phyloP scores from a whole-genome alignment of 345 rosid species.

The Turnera subulata region DNA sequence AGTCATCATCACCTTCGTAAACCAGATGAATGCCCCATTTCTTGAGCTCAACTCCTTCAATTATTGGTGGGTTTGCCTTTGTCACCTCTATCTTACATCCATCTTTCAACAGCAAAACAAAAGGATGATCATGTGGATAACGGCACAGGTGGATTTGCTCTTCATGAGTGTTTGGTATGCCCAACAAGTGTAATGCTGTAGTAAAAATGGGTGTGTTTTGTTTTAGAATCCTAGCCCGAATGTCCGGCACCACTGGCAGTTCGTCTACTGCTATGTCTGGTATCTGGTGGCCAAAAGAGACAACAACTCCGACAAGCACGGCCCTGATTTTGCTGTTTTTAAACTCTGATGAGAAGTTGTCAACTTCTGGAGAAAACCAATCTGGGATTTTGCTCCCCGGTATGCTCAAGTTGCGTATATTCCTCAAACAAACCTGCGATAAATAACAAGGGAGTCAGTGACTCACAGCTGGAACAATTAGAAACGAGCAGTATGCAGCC shows the following conservation, averaged over 20 bases:
- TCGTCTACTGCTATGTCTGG: slow-evolving; percentile 7
- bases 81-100: slow-evolving; percentile 35
- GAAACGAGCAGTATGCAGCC: background rate
- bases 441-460: background rate
- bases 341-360: slow-evolving; percentile 27
- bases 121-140: slow-evolving; percentile 26
- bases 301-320: slow-evolving; percentile 41
- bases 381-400: slow-evolving; percentile 56
- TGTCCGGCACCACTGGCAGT: slow-evolving; percentile 31
- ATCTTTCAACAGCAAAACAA: slow-evolving; percentile 32
- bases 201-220: background rate
- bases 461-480: background rate
- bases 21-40: slow-evolving; percentile 40
- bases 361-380: slow-evolving; percentile 43
- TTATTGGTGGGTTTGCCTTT: slow-evolving; percentile 13
- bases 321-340: slow-evolving; percentile 39
- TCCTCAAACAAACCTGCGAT: slow-evolving; percentile 42
- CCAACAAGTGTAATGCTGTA: slow-evolving; percentile 29
- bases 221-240: slow-evolving; percentile 35
- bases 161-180: slow-evolving; percentile 41
- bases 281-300: slow-evolving; percentile 34
- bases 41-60: slow-evolving; percentile 36
- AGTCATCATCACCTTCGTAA: slow-evolving; percentile 46
- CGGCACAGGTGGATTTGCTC: slow-evolving; percentile 56
- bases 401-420: slow-evolving; percentile 38